Evolutionary conservation across 73 alveolate genomes (phyloP), one percentile per base, ranked within the genome.

Genomic region (Paramecium sexaurelia): DNA sequence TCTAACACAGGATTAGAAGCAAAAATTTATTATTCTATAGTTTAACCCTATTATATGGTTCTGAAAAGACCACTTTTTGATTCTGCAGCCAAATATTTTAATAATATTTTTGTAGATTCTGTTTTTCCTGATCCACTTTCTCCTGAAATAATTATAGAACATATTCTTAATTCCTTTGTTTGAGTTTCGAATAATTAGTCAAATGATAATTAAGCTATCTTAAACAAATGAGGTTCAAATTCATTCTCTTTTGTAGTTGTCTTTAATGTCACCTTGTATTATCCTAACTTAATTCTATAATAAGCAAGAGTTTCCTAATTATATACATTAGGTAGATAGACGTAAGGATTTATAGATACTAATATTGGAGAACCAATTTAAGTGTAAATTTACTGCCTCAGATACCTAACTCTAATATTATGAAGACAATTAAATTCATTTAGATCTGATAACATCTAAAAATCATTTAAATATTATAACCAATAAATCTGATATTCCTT

Each of bases 91-190:
- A 96, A 92, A 85, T 96, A 96, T 51, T 96, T 92, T 57, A 97
- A 75, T 24, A 97, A 95, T 24, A 97, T 84, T 33, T 88, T 98
- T 2, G 99, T 96, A 2, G 99, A 97, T 83, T 97, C 99, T 1
- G 99, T 97, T 91, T 98, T 98, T 13, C 99, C 99, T 9, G 99
- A 97, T 2, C 99, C 99, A 85, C 99, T 96, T 93, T 98, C 99
- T 7, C 99, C 99, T 84, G 99, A 95, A 19, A 97, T 97, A 20
- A 97, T 96, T 19, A 98, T 94, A 9, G 98, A 86, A 78, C 96
- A 97, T 71, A 24, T 51, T 20, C 85, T 75, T 32, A 61, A 32
- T 32, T 55, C 32, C 93, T 75, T 20, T 55, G 13, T 37, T 15
- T 6, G 87, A 27, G 8, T 95, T 87, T 43, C 95, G 22, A 73